Evolutionary conservation across 2,329 filamentous ascomycete genomes (phyloP).

Genomic region (Hymenoscyphus albidus): DNA sequence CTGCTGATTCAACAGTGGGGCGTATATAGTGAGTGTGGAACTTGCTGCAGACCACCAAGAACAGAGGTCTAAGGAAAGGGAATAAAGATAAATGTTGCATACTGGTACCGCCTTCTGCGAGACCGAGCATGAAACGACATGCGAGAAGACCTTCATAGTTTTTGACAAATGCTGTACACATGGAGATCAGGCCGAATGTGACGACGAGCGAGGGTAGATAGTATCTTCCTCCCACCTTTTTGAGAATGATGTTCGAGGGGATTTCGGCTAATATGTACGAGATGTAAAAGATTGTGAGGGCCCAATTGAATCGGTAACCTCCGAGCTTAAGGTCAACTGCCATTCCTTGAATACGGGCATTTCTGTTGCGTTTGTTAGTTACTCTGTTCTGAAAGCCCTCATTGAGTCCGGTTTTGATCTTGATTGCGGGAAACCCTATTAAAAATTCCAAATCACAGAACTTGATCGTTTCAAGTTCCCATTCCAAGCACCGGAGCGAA

Average conservation of each 20-base stretch:
- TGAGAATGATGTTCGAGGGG: slow-evolving; percentile 40
- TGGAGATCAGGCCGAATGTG: slow-evolving; percentile 43
- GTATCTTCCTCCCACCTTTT: slow-evolving; percentile 33
- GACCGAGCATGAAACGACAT: slow-evolving; percentile 46
- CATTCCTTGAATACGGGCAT: slow-evolving; percentile 60
- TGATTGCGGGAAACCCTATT: neutral
- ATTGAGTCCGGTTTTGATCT: neutral
- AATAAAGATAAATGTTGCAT: no score
- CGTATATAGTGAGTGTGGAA: no score
- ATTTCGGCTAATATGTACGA: slow-evolving; percentile 57
- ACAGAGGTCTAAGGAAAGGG: no score
- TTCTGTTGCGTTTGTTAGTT: slow-evolving; percentile 41
- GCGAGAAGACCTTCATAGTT: slow-evolving; percentile 42
- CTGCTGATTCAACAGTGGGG: no score
- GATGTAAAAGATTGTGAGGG: slow-evolving; percentile 58
- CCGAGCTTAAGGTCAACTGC: slow-evolving; percentile 51
- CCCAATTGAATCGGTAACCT: slow-evolving; percentile 54
- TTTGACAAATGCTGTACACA: slow-evolving; percentile 44
- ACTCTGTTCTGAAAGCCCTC: neutral
- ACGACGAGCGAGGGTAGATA: slow-evolving; percentile 41
- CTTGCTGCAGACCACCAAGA: no score
- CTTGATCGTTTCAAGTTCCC: neutral
- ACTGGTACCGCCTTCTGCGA: slow-evolving; percentile 49
- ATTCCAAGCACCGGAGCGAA: neutral
- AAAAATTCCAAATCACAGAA: neutral